phyloP scores from a whole-genome alignment of 2,329 filamentous ascomycete genomes.

The Pseudogymnoascus sp. region DNA sequence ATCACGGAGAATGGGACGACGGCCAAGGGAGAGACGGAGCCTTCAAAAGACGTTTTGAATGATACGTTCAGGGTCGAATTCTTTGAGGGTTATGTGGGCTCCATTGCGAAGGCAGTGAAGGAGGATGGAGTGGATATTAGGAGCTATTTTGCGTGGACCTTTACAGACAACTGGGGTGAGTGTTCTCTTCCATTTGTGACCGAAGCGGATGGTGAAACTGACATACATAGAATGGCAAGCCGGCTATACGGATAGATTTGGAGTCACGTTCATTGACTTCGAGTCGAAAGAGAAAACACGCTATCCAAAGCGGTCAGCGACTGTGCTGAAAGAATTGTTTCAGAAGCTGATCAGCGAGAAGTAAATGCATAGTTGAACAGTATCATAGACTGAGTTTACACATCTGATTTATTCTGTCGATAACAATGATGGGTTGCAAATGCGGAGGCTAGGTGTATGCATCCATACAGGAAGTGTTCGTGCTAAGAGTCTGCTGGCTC shows the following conservation, averaged over 20 bases:
- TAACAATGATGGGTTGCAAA: neutral
- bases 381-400: neutral
- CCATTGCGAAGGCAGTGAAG: constrained; percentile 63
- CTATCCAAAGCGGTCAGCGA: constrained; percentile 76
- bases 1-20: constrained; percentile 86
- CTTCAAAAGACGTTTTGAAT: constrained; percentile 60
- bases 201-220: constrained; percentile 61
- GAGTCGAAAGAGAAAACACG: constrained; percentile 63
- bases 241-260: constrained; percentile 79
- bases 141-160: constrained; percentile 79
- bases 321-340: constrained; percentile 62
- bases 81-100: constrained; percentile 67
- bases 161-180: constrained; percentile 53
- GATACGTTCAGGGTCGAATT: constrained; percentile 78
- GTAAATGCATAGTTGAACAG: constrained; percentile 19
- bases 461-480: neutral
- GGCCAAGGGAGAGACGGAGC: constrained; percentile 72
- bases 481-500: neutral
- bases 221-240: constrained; percentile 55
- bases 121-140: constrained; percentile 68
- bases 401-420: neutral
- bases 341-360: constrained; percentile 59
- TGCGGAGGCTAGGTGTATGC: too few relatives aligned
- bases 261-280: constrained; percentile 79
- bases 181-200: constrained; percentile 21